A percentile compares a stretch with the other conserved stretches of the same genome.
Evolutionary conservation across 2,329 filamentous ascomycete genomes (phyloP).

Genomic region (Epichloe bromicola): DNA sequence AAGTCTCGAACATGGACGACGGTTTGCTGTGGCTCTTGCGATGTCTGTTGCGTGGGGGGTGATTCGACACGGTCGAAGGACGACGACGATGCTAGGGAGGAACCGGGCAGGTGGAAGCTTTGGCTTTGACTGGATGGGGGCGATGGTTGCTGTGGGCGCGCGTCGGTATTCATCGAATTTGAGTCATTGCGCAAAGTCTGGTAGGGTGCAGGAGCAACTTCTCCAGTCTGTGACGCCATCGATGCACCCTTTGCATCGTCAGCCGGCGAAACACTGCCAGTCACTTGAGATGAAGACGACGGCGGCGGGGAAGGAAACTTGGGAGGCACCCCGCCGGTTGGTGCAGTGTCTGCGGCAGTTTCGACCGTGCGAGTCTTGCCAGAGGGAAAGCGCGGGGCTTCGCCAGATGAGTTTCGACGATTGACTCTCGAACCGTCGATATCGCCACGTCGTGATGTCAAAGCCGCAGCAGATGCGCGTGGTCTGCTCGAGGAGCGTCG

Average conservation of each 20-base stretch:
- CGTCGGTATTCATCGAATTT: conserved; percentile 11
- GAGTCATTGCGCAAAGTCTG: conserved; percentile 1
- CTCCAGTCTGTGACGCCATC: conserved; percentile 33
- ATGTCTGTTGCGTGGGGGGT: conserved; percentile 1
- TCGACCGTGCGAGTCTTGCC: neutral
- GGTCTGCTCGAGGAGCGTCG: conserved; percentile 18
- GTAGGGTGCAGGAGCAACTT: conserved; percentile 13
- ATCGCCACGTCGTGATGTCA: conserved; percentile 13
- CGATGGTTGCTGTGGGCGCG: conserved; percentile 20
- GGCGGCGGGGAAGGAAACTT: conserved; percentile 42
- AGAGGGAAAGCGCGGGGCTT: neutral
- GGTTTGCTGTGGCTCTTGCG: conserved; percentile 24
- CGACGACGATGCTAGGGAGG: conserved; percentile 1
- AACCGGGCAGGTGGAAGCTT: conserved; percentile 17
- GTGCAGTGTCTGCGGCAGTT: conserved; percentile 9
- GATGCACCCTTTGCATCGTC: conserved; percentile 30
- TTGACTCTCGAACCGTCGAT: neutral
- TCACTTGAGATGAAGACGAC: conserved; percentile 35
- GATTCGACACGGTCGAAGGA: neutral
- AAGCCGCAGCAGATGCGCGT: conserved; percentile 7
- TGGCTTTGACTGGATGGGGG: conserved; percentile 23
- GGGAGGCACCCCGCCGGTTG: conserved; percentile 29
- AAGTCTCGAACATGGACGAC: conserved; percentile 76
- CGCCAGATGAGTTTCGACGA: neutral
- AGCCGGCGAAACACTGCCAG: conserved; percentile 22